Base-by-base conservation (phyloP, 108 stramenopile genomes). In the Cyclotella sp. region DNA sequence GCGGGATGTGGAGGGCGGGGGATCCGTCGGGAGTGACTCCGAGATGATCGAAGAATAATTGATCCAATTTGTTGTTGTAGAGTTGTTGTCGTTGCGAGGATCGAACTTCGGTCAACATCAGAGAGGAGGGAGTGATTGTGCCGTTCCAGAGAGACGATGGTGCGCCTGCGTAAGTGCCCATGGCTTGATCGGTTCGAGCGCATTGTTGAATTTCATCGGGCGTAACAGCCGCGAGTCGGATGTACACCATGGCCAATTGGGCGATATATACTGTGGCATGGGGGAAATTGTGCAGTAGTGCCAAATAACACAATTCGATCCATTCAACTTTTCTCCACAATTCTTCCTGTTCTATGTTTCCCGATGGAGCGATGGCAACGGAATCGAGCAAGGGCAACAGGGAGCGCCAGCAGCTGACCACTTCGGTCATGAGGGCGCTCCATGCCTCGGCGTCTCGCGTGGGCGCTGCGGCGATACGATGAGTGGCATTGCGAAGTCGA, bases 401-500 rank as follows among this genome's bases (percentile, higher is more conserved):
- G 16, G 63, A 71, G 22, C 89, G 84, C 64, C 86, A 93, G 54
- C 90, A 89, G 14, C 84, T 67, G 27, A 70, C 67, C 10, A 86
- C 91, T 77, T 95, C 94, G 12, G 89, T 91, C 53, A 95, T 77
- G 11, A 95, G 41, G 7, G 90, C 94, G 63, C 84, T 78, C 94
- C 94, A 95, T 41, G 94, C 94, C 83, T 95, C 94, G 21, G 89
- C 87, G 65, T 95, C 94, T 39, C 82, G 51, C 1, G 61, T 68
- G 13, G 94, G 94, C 68, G 84, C 44, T 45, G 83, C 47, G 19
- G 79, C 60, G 57, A 95, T 86, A 61, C 94, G 89, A n/a, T 75
- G 78, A 69, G 91, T 80, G 63, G 92, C 94, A 81, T 91, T 91
- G 52, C 91, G 89, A 44, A 88, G 88, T 44, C 94, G 92, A 71